Base-by-base conservation (phyloP, 1,284 basidiomycete genomes). In the Coniophora puteana region DNA sequence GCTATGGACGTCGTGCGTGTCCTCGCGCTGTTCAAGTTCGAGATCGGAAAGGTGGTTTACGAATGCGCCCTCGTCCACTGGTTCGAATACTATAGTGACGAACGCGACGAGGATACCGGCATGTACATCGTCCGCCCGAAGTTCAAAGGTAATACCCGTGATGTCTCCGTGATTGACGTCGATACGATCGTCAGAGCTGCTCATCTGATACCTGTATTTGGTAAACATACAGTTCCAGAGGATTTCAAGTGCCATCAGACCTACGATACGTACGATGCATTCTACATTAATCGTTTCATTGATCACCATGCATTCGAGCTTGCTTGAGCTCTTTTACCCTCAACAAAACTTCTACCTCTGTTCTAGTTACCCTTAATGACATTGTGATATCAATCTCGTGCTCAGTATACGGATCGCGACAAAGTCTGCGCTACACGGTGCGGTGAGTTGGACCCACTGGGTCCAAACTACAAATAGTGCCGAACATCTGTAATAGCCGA, bases 61-160 rank as follows among this genome's bases (percentile, higher is more conserved):
- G 22, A 40, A 14, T 46, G 44, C 36, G 41, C 31, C 21, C 26
- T 46, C 20, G 36, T 43, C 2, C 44, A 18, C 12, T 43, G 30
- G 41, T 43, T 46, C 36, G 24, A 23, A 18, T 33, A 24, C 12
- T 24, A 38, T 30, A 31, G 41, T 16, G 30, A 43, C 26, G 24
- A 38, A 16, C 44, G 36, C 18, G 37, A 36, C 31, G 7, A 16
- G 14, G 32, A 31, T 12, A 45, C 44, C 11, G 44, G 44, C 23
- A 46, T 46, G 40, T 46, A 36, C 36, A 46, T 43, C 24, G 40
- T 46, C 33, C 26, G 22, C 22, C 41, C 41, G 28, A 41, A 43
- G 25, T 29, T 27, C 32, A 29, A 43, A 29, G 29, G 18, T 24
- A 11, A 33, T 21, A 17, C 28, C 22, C 36, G 1, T 17, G 11